phyloP scores from a whole-genome alignment of 768 basidiomycete species.

The Multifurca ochricompacta region DNA sequence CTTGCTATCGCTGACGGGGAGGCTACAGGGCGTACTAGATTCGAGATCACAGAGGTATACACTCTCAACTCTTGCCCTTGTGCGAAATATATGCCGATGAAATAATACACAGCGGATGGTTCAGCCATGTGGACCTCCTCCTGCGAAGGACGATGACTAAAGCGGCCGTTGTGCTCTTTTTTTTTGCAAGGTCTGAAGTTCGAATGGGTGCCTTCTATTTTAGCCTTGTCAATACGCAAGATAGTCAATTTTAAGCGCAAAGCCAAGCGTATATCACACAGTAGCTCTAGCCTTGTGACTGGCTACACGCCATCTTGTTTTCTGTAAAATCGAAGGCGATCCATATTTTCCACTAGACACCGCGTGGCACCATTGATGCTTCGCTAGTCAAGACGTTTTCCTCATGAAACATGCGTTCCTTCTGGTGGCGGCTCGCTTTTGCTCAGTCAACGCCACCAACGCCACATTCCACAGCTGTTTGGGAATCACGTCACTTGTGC shows the following conservation, averaged over 20 bases:
- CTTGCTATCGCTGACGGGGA: conserved; percentile 93
- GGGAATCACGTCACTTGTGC: background rate
- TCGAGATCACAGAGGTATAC: conserved; percentile 92
- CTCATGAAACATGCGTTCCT: background rate
- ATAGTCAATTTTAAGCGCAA: background rate
- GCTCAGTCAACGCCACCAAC: background rate
- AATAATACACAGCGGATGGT: conserved; percentile 37
- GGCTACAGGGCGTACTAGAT: conserved; percentile 78
- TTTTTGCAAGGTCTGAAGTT: background rate
- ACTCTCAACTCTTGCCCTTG: background rate
- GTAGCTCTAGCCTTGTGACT: background rate
- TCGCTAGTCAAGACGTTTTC: background rate
- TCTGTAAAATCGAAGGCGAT: background rate
- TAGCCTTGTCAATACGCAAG: background rate
- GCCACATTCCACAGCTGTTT: conserved; percentile 5
- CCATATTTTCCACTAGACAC: background rate
- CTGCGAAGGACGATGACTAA: conserved; percentile 71
- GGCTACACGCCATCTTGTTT: background rate
- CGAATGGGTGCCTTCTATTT: background rate
- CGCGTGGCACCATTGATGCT: background rate
- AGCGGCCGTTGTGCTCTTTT: background rate
- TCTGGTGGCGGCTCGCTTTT: background rate
- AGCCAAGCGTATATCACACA: background rate
- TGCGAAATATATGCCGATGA: background rate
- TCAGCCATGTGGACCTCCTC: conserved; percentile 49